Evolutionary conservation across 176 grass and related monocot genomes (phyloP), one percentile per base, ranked within the genome.

Genomic region (Saccharum spontaneum): DNA sequence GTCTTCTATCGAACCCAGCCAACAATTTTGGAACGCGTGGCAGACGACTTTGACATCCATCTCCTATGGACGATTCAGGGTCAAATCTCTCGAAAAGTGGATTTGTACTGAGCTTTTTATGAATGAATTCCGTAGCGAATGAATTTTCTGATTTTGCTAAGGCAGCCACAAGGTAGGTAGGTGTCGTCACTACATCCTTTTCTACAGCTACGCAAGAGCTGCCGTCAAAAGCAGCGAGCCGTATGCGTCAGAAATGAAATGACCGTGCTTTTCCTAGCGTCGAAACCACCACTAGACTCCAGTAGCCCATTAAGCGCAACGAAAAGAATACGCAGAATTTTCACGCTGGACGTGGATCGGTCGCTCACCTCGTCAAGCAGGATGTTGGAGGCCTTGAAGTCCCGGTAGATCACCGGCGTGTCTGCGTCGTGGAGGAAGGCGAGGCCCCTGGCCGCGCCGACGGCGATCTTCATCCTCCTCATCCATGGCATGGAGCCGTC

Each of bases 341-440:
- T 59, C 7, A 48, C 36, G 48, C 10, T 0, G 63, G 37, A 26
- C 22, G 38, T 17, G 4, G n/a, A 24, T 4, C 37, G 37, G 34
- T 62, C 10, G 49, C 85, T 91, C 77, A 98, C 95, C 73, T 67
- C 31, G 63, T 94, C 89, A 4, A 94, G 85, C 73, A 94, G 70
- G 74, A 94, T 91, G 44, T 94, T 94, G 15, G 92, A 94, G 38
- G 92, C 92, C 76, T 94, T 94, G 81, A 94, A 94, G 48, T 94
- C 92, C 2, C 92, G 92, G 87, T 94, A 94, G 78, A 94, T 94
- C 57, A 94, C 87, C 4, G 84, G 89, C 0, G 79, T 84, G 68
- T 85, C 79, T 2, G 92, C 77, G 33, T 67, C 78, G 13, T 94
- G 92, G 34, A 94, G 92, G 61, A 94, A 94, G 8, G 92, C 84